Evolutionary conservation across 148 eudicot species (phyloP).

Genomic region (Talinum fruticosum): DNA sequence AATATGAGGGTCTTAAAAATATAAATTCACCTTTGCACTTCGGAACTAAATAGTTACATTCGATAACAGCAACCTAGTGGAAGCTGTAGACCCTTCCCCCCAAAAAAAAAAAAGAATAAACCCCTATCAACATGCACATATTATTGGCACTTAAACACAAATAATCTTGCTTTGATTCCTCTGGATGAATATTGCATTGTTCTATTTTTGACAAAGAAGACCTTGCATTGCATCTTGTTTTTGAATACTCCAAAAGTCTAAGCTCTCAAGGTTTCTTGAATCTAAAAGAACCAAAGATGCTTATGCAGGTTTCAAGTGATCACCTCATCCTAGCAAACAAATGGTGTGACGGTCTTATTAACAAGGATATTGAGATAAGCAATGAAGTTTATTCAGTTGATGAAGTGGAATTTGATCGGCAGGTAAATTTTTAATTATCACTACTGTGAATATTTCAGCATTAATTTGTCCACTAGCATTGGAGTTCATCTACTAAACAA

Average conservation of each 20-base stretch:
- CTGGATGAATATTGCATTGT: not conserved
- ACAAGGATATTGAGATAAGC: constrained; percentile 57
- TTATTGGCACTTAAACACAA: not conserved
- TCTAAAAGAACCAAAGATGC: constrained; percentile 2
- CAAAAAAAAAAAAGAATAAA: not conserved
- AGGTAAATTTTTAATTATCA: constrained; percentile 39
- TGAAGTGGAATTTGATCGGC: constrained; percentile 80
- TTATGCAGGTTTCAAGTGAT: constrained; percentile 45
- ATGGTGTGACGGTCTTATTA: constrained; percentile 70
- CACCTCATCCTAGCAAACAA: constrained; percentile 40
- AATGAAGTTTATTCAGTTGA: constrained; percentile 78
- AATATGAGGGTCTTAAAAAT: not conserved
- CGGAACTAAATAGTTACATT: not conserved
- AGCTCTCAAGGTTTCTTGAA: not conserved
- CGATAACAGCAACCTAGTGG: not conserved
- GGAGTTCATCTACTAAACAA: no score
- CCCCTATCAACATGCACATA: not conserved
- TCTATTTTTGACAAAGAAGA: not conserved
- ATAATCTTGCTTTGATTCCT: not conserved
- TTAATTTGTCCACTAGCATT: not conserved
- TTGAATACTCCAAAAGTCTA: not conserved
- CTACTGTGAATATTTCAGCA: not conserved
- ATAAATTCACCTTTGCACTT: not conserved
- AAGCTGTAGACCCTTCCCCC: no score
- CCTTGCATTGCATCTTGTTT: not conserved